Conservation (phyloP, 495 filamentous ascomycete species). For the Lepidopterella palustris region DNA sequence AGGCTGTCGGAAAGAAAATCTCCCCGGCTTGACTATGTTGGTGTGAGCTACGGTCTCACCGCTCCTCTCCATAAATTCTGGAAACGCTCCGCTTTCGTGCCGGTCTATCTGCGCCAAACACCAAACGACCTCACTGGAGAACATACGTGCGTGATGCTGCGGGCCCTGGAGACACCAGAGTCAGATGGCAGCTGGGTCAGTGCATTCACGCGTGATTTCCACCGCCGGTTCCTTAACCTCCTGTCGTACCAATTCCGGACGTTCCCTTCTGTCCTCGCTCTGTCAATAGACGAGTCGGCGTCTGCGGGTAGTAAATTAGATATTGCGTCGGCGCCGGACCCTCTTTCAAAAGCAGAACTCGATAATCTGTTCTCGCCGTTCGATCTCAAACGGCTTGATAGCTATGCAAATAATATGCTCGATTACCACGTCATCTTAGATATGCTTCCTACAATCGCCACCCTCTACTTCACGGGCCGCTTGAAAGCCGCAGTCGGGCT, state of each 20-base stretch:
- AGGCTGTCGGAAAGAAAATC: conserved; percentile 80
- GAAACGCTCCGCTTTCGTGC: conserved; percentile 79
- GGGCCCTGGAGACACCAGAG: conserved; percentile 50
- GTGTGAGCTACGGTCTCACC: conserved; percentile 92
- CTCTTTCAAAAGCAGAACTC: conserved; percentile 63
- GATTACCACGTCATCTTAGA: conserved; percentile 98
- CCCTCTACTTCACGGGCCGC: conserved; percentile 74
- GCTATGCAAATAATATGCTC: conserved; percentile 91
- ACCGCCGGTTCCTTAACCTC: conserved; percentile 77
- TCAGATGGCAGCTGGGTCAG: conserved; percentile 75
- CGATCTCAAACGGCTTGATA: conserved; percentile 88
- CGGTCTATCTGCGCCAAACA: conserved; percentile 93
- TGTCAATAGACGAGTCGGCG: conserved; percentile 85
- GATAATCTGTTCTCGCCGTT: conserved; percentile 77
- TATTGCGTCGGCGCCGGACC: conserved; percentile 41
- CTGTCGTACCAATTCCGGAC: conserved; percentile 87
- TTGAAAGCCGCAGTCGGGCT: conserved; percentile 58
- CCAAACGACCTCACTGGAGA: conserved; percentile 94
- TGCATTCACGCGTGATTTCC: conserved; percentile 88
- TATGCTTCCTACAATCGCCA: conserved; percentile 73
- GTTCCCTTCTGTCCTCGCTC: conserved; percentile 72
- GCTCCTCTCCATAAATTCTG: conserved; percentile 90
- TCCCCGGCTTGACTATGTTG: conserved; percentile 79
- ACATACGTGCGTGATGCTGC: conserved; percentile 96
- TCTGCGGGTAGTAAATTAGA: conserved; percentile 62